phyloP scores from a whole-genome alignment of 1,139 yeast species.

The Debaryomycetaceae sp. region DNA sequence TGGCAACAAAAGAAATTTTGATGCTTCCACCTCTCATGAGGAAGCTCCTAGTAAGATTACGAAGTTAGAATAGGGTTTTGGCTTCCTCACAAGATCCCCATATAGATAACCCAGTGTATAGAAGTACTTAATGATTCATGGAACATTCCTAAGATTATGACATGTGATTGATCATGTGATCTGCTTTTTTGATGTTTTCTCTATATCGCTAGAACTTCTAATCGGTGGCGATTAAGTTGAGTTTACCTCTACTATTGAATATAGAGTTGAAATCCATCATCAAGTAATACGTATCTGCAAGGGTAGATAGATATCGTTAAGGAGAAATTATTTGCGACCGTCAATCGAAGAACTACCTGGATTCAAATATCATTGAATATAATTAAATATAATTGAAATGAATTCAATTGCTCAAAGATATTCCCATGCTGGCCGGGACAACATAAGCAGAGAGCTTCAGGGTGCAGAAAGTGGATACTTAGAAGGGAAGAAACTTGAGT shows the following conservation, averaged over 20 bases:
- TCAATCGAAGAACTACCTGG: too few relatives aligned
- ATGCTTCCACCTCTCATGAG: not conserved
- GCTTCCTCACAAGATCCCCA: not conserved
- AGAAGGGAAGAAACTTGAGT: conserved; percentile 25
- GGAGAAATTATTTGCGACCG: too few relatives aligned
- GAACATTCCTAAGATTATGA: not conserved
- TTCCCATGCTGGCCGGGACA: conserved; percentile 29
- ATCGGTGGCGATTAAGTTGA: not conserved
- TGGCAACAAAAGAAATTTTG: not conserved
- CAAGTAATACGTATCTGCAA: too few relatives aligned
- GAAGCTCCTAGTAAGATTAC: conserved; percentile 6
- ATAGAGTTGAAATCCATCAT: not conserved
- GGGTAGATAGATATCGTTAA: too few relatives aligned
- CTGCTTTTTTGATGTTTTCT: not conserved
- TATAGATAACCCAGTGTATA: too few relatives aligned
- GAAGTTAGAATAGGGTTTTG: conserved; percentile 7
- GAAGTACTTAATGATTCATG: not conserved
- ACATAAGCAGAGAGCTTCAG: conserved; percentile 27
- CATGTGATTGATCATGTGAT: not conserved
- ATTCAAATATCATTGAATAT: too few relatives aligned
- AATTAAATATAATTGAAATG: conserved; percentile 21
- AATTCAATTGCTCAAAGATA: conserved; percentile 41
- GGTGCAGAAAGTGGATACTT: conserved; percentile 22
- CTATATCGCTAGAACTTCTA: not conserved
- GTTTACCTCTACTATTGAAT: not conserved